Evolutionary conservation across 352 stramenopile genomes (phyloP), one percentile per base, ranked within the genome.

Genomic region (Saprolegnia diclina): DNA sequence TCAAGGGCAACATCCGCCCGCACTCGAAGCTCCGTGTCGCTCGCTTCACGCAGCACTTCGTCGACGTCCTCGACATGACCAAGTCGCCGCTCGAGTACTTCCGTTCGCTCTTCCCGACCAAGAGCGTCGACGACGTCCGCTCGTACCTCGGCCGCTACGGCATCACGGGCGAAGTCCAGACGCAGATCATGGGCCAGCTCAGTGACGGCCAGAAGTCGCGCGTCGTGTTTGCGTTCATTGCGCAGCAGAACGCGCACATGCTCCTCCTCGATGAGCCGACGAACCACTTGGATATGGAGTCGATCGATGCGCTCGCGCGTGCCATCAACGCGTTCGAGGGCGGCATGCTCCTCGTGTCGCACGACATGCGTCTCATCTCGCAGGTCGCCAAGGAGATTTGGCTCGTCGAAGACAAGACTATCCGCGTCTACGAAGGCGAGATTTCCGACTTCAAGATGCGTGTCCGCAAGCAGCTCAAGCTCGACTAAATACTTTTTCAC

Each of bases 321-420:
- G 97, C 96, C 21, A 98, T 99, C 69, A 99, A 99, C 79, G 86
- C 98, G 59, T 99, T 99, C 78, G 76, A 93, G 68, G 97, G 97
- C 72, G 97, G 96, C 42, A 92, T 99, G 79, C 83, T 99, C 16
- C 83, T 99, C 45, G 97, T 99, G 40, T 98, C 88, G 65, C 97
- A 99, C 88, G 97, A 99, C 89, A 98, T 99, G 95, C 88, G 97
- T 59, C 83, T 99, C 59, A 98, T 99, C 75, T 97, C 89, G 65
- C 94, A 99, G 77, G 97, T 99, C 59, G 97, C 97, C 61, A 94
- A 99, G 74, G 95, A 99, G 79, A 99, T 99, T 79, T 99, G 97
- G 87, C 88, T 99, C 59, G 97, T 97, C 71, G 96, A 99, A 72
- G 85, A 99, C 74, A 95, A 98, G 71, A 91, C 89, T 62, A 96